Conservation (phyloP, 1,139 yeast genomes). For the Zygosaccharomyces pseudobailii region DNA sequence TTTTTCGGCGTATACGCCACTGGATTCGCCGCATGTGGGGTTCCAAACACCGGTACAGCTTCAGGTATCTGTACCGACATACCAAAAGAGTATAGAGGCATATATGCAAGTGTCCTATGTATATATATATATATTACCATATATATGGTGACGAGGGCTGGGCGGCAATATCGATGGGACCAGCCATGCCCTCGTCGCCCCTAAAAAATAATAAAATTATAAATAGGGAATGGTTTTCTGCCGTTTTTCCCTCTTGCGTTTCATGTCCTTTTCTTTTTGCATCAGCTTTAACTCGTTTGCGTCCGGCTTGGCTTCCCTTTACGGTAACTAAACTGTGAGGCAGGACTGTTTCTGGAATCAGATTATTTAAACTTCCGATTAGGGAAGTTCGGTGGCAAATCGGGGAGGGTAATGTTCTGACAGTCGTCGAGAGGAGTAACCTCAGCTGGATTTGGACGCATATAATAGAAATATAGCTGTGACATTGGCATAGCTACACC, state of each 20-base stretch:
- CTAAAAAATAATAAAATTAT: background rate
- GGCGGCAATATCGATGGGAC: slow-evolving; percentile 1
- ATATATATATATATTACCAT: background rate
- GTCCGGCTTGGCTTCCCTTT: background rate
- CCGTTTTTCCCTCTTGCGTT: background rate
- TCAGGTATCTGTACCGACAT: too few relatives aligned
- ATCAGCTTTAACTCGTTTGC: background rate
- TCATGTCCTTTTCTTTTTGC: background rate
- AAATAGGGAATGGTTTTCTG: background rate
- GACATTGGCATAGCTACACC: background rate
- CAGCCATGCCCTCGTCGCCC: slow-evolving; percentile 2
- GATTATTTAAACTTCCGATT: background rate
- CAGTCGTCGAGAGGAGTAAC: background rate
- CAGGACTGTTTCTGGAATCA: background rate
- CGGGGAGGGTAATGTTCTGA: background rate
- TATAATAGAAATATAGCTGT: background rate
- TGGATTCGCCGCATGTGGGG: background rate
- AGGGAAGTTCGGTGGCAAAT: background rate
- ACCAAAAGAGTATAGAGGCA: too few relatives aligned
- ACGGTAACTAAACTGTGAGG: background rate
- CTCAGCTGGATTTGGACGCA: background rate
- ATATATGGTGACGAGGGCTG: background rate
- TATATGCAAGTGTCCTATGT: background rate
- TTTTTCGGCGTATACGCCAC: background rate
- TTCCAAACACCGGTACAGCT: too few relatives aligned